These are phyloP conservation scores for Croton laevigatus DNA, from an alignment of 441 rosid species.

Conservation along the genomic window DNA sequence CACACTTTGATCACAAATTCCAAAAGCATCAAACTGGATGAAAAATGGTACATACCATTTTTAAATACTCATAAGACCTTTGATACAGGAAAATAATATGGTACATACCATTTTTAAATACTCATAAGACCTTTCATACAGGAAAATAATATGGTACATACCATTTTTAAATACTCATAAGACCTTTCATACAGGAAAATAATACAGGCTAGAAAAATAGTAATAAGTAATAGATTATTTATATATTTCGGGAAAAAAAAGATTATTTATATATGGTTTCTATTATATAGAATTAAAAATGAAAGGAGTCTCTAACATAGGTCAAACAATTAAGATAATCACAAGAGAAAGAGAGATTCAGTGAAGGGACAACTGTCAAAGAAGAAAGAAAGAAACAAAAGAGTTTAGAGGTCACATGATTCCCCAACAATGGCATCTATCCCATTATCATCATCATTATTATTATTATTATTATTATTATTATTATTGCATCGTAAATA, in stretches of 20 bases:
- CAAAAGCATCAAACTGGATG: no score
- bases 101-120: no score
- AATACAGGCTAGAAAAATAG: no score
- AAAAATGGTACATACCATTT: no score
- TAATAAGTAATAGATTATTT: not conserved
- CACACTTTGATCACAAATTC: no score
- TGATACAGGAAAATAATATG: no score
- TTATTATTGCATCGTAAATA: slow-evolving; percentile 15
- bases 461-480: slow-evolving; percentile 12
- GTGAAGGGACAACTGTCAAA: slow-evolving; percentile 37
- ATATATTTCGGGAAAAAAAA: not conserved
- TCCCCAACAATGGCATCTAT: slow-evolving; percentile 35
- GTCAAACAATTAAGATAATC: slow-evolving; percentile 45
- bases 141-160: no score
- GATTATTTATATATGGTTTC: not conserved
- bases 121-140: no score
- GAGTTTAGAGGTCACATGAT: slow-evolving; percentile 34
- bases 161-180: no score
- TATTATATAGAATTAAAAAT: not conserved
- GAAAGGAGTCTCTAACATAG: slow-evolving; percentile 19
- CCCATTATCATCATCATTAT: no score
- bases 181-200: no score
- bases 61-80: no score
- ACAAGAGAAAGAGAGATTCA: slow-evolving; percentile 22
- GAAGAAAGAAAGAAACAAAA: slow-evolving; percentile 15